phyloP scores from a whole-genome alignment of 345 rosid species.

The Rhodamnia rubescens region DNA sequence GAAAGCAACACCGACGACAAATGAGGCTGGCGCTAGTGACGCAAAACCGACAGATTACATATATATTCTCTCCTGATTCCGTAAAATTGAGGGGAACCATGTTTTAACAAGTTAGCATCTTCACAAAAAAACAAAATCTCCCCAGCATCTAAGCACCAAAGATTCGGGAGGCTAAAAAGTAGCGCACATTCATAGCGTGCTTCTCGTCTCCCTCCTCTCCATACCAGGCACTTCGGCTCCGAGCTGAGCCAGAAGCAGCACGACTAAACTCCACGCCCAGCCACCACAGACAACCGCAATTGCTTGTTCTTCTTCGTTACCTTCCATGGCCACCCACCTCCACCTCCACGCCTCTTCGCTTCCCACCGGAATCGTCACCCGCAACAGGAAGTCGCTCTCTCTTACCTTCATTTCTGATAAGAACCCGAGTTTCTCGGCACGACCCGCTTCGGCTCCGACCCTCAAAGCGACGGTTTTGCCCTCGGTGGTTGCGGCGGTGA shows the following conservation, averaged over 20 bases:
- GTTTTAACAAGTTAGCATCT: background rate
- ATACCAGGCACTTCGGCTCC: background rate
- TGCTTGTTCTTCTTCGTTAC: background rate
- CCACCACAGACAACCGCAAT: background rate
- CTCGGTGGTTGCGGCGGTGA: constrained; percentile 14
- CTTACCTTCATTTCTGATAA: constrained; percentile 4
- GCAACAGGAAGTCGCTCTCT: constrained; percentile 5
- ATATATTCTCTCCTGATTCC: background rate
- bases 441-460: constrained; percentile 1
- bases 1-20: background rate
- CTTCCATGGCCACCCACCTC: constrained; percentile 2
- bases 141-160: background rate
- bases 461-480: constrained; percentile 3
- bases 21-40: background rate
- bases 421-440: background rate
- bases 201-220: background rate
- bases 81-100: background rate
- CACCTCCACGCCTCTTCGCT: constrained; percentile 8
- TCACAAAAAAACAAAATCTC: background rate
- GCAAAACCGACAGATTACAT: background rate
- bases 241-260: background rate
- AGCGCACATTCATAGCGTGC: background rate
- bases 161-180: background rate
- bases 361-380: constrained; percentile 31
- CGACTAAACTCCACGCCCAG: background rate